phyloP scores from a whole-genome alignment of 305 asterid genomes.

The Coffea humblotiana region DNA sequence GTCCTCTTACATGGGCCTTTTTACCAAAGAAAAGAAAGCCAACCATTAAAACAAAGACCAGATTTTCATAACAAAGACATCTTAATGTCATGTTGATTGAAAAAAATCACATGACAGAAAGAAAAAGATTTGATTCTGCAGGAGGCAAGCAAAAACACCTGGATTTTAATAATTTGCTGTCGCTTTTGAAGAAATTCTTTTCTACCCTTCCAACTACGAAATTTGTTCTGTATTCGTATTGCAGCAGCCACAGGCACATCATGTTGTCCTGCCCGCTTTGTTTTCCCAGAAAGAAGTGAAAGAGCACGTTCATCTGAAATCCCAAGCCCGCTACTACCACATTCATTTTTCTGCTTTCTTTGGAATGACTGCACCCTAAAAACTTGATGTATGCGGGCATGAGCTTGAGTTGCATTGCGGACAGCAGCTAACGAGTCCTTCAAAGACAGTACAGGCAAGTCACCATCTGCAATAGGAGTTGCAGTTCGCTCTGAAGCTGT shows the following conservation, averaged over 20 bases:
- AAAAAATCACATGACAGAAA: constrained; percentile 3
- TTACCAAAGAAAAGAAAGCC: constrained; percentile 15
- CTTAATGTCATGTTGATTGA: not conserved
- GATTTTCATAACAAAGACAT: constrained; percentile 12
- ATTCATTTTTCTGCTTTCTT: constrained; percentile 71
- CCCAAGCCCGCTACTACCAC: constrained; percentile 54
- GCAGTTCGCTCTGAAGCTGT: constrained; percentile 69
- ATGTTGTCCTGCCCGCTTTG: constrained; percentile 49
- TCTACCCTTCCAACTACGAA: constrained; percentile 95
- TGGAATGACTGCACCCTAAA: constrained; percentile 89
- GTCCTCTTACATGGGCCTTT: constrained; percentile 98
- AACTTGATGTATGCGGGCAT: constrained; percentile 93
- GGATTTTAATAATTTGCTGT: constrained; percentile 81
- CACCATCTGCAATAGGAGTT: constrained; percentile 59
- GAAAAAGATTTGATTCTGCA: not conserved
- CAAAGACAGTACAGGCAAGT: constrained; percentile 64
- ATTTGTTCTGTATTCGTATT: constrained; percentile 81
- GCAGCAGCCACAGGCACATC: constrained; percentile 83
- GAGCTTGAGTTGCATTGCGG: constrained; percentile 97
- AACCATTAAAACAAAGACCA: constrained; percentile 27
- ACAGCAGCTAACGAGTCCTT: constrained; percentile 94
- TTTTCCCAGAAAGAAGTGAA: constrained; percentile 62
- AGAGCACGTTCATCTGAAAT: constrained; percentile 66
- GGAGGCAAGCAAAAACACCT: constrained; percentile 44
- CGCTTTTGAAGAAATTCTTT: constrained; percentile 71